These are phyloP conservation scores for Rhodamnia rubescens DNA, from an alignment of 345 rosid species.

Conservation along the genomic window DNA sequence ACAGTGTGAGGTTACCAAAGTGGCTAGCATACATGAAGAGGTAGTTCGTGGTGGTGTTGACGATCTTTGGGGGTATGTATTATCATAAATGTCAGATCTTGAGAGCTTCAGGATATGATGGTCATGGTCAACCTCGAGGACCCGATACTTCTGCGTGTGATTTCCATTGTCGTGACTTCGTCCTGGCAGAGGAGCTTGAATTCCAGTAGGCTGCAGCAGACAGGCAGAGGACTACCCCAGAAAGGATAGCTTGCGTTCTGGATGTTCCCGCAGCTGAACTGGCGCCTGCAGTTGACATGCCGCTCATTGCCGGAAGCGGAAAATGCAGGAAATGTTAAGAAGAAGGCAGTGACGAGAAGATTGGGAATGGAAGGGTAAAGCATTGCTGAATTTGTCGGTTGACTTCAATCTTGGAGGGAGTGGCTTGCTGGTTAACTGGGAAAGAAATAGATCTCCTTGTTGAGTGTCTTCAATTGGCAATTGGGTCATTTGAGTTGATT, in stretches of 20 bases:
- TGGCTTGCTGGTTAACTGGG: background rate
- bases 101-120: background rate
- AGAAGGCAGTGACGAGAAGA: background rate
- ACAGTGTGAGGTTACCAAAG: background rate
- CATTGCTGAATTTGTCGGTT: background rate
- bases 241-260: background rate
- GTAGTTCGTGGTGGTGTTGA: background rate
- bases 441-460: background rate
- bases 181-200: background rate
- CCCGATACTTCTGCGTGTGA: background rate
- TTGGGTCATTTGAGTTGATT: background rate
- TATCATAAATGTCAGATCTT: background rate
- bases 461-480: background rate
- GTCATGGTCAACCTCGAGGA: background rate
- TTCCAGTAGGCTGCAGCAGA: background rate
- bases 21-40: background rate
- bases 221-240: background rate
- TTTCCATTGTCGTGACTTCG: background rate
- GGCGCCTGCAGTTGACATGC: background rate
- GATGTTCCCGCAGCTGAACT: background rate
- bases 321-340: background rate
- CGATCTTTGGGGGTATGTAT: background rate
- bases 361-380: background rate
- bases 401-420: background rate
- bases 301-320: background rate